These are phyloP conservation scores for Eutrema yunnanense DNA, from an alignment of 345 rosid species.

Conservation along the genomic window DNA sequence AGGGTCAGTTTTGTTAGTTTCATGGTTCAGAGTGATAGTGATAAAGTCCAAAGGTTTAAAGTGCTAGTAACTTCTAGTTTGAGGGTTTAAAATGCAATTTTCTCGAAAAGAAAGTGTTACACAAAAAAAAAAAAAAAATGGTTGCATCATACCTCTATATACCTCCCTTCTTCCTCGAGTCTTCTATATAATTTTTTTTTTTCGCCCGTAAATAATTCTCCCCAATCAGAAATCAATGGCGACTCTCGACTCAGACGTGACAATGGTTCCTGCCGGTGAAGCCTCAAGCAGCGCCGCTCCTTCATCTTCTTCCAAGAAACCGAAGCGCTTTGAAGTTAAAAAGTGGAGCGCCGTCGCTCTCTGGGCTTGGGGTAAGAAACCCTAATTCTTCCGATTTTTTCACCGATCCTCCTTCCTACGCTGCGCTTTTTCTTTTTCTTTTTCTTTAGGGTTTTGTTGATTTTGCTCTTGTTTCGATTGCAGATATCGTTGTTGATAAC, in stretches of 20 bases:
- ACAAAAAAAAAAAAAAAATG: no score
- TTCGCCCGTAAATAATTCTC: neutral
- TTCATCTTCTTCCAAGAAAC: slow-evolving; percentile 55
- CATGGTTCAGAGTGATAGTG: no score
- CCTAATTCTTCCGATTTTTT: slow-evolving; percentile 7
- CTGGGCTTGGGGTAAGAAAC: slow-evolving; percentile 76
- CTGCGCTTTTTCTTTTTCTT: neutral
- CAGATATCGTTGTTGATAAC: slow-evolving; percentile 83
- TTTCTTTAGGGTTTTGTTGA: neutral
- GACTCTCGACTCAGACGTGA: slow-evolving; percentile 57
- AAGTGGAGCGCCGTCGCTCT: slow-evolving; percentile 89
- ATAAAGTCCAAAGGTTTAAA: no score
- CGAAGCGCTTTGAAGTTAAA: slow-evolving; percentile 69
- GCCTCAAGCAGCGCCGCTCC: slow-evolving; percentile 40
- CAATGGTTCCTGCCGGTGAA: slow-evolving; percentile 63
- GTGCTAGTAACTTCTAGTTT: no score
- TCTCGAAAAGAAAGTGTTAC: no score
- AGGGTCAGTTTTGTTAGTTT: no score
- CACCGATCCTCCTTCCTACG: neutral
- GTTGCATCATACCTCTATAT: no score
- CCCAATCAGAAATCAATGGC: slow-evolving; percentile 35
- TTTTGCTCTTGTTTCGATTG: slow-evolving; percentile 18
- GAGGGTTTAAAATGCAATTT: no score
- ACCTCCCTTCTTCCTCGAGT: no score
- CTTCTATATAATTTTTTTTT: no score